Conservation (phyloP, 2,329 filamentous ascomycete genomes). For the Fusarium oligoseptatum region DNA sequence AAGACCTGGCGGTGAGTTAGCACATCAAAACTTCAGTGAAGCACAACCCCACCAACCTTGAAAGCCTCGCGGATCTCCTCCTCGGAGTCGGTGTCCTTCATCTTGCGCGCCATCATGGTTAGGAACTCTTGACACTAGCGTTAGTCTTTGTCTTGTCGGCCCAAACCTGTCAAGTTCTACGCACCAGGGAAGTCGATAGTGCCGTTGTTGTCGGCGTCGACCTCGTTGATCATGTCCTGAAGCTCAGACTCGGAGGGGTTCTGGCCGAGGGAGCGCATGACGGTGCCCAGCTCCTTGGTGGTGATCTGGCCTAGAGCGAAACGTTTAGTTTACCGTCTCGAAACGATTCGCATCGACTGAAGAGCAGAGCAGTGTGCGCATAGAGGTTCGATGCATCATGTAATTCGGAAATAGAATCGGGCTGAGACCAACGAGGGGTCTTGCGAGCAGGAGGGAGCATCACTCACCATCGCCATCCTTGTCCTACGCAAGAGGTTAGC, state of each 20-base stretch:
- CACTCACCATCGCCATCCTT: slow-evolving; percentile 92
- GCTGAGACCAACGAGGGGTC: slow-evolving; percentile 13
- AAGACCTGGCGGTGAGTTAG: slow-evolving; percentile 66
- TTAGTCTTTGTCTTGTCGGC: slow-evolving; percentile 30
- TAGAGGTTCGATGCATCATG: slow-evolving; percentile 9
- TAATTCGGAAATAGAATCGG: slow-evolving; percentile 28
- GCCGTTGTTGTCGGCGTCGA: slow-evolving; percentile 92
- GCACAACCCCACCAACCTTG: slow-evolving; percentile 70
- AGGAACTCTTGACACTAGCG: slow-evolving; percentile 76
- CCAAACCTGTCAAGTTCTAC: slow-evolving; percentile 43
- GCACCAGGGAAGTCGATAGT: slow-evolving; percentile 92
- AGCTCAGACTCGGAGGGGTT: slow-evolving; percentile 92
- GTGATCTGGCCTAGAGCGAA: slow-evolving; percentile 81
- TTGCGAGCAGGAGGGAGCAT: slow-evolving; percentile 33
- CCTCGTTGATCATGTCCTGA: slow-evolving; percentile 95
- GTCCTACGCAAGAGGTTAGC: slow-evolving; percentile 68
- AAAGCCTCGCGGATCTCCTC: slow-evolving; percentile 92
- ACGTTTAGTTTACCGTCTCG: slow-evolving; percentile 38
- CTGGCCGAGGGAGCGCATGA: slow-evolving; percentile 91
- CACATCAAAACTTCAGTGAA: not conserved
- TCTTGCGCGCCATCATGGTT: slow-evolving; percentile 94
- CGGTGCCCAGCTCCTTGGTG: slow-evolving; percentile 89
- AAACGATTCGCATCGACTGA: slow-evolving; percentile 19
- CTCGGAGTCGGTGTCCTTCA: slow-evolving; percentile 94
- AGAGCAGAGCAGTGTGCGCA: not conserved